Percentiles rank a stretch among this genome's conserved stretches.
phyloP scores from a whole-genome alignment of 2,329 filamentous ascomycete genomes.

The Exophiala viscosa region DNA sequence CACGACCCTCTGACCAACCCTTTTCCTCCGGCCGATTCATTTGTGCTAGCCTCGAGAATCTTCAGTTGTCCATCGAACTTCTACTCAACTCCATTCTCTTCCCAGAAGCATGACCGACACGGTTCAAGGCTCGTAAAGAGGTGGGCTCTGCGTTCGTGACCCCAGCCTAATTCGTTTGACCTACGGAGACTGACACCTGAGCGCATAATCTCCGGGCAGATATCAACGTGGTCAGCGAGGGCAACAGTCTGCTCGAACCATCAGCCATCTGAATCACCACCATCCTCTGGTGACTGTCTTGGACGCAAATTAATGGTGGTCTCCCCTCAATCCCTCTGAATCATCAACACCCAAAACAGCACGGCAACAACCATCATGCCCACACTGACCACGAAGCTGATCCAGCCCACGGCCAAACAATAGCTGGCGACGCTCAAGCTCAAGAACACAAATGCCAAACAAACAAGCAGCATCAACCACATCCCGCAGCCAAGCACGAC shows the following conservation, averaged over 20 bases:
- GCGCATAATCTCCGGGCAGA: conserved; percentile 2
- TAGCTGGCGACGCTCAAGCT: conserved; percentile 18
- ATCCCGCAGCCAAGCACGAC: conserved; percentile 18
- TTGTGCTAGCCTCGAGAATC: conserved; percentile 3
- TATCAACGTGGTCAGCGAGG: conserved; percentile 9
- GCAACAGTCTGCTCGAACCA: neutral
- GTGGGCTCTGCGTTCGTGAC: neutral
- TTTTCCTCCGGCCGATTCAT: neutral
- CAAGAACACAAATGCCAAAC: conserved; percentile 23
- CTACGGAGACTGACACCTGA: neutral
- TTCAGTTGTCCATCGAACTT: neutral
- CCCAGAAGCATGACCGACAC: neutral
- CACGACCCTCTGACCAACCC: neutral
- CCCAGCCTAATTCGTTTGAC: neutral
- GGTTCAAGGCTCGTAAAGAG: too few relatives aligned
- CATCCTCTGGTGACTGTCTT: neutral
- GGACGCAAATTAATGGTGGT: neutral
- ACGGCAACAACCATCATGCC: conserved; percentile 20
- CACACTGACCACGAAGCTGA: conserved; percentile 16
- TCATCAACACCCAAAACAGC: conserved; percentile 17
- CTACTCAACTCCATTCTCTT: neutral
- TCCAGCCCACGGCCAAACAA: conserved; percentile 21
- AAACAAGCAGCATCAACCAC: conserved; percentile 18
- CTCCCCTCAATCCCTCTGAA: conserved; percentile 16
- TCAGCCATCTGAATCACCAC: neutral